Conservation (phyloP, 2,329 filamentous ascomycete species). For the Furcasterigmium furcatum region DNA sequence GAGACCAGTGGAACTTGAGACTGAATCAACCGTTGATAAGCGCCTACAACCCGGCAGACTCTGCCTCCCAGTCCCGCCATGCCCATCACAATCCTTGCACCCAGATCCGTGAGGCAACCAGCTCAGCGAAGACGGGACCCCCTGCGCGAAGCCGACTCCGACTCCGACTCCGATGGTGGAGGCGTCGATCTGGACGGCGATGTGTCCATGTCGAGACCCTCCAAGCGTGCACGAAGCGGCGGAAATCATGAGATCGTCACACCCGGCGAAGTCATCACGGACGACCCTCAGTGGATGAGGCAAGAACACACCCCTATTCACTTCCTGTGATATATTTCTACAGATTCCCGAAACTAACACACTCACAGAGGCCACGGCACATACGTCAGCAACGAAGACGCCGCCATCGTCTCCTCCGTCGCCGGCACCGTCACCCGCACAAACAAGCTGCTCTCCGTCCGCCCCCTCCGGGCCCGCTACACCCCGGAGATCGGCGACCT, state of each 20-base stretch:
- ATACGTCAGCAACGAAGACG: slow-evolving; percentile 61
- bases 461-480: slow-evolving; percentile 87
- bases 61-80: slow-evolving; percentile 21
- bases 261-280: slow-evolving; percentile 83
- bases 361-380: slow-evolving; percentile 81
- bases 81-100: slow-evolving; percentile 46
- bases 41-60: not conserved
- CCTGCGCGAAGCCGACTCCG: slow-evolving; percentile 30
- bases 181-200: slow-evolving; percentile 43
- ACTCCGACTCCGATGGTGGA: slow-evolving; percentile 38
- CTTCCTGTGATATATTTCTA: too few relatives aligned
- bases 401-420: slow-evolving; percentile 81
- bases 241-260: slow-evolving; percentile 65
- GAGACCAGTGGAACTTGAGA: too few relatives aligned
- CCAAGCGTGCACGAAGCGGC: slow-evolving; percentile 29
- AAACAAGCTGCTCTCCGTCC: slow-evolving; percentile 93
- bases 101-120: slow-evolving; percentile 25
- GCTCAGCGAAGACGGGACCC: slow-evolving; percentile 5
- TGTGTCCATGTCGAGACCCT: slow-evolving; percentile 39
- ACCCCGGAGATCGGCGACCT: slow-evolving; percentile 95
- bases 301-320: slow-evolving; percentile 3
- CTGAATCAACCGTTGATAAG: too few relatives aligned
- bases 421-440: slow-evolving; percentile 89
- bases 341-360: slow-evolving; percentile 3
- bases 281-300: slow-evolving; percentile 96